Evolutionary conservation across 129 eudicot genomes (phyloP).

Genomic region (Helichrysum umbraculigerum): DNA sequence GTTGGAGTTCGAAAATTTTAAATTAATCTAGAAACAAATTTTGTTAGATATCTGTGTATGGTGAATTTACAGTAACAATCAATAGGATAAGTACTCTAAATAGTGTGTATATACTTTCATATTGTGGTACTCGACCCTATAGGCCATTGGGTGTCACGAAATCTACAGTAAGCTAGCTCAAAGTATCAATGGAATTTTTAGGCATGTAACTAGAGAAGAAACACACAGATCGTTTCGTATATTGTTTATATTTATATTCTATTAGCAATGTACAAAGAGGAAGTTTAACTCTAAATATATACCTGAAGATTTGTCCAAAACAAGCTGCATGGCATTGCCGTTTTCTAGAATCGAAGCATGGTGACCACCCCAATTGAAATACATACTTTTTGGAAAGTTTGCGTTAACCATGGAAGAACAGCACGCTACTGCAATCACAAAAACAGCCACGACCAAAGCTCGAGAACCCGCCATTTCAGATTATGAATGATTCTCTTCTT

Average conservation of each 20-base stretch:
- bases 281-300: neutral
- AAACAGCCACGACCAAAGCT: slow-evolving; percentile 20
- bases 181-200: no score
- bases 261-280: no score
- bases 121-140: no score
- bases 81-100: no score
- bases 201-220: no score
- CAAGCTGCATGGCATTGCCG: slow-evolving; percentile 49
- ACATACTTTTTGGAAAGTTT: no score
- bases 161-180: no score
- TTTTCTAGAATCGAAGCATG: slow-evolving; percentile 40
- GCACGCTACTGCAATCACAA: slow-evolving; percentile 38
- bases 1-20: neutral
- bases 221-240: no score
- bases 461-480: slow-evolving; percentile 34
- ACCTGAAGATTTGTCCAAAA: slow-evolving; percentile 59
- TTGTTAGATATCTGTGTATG: neutral
- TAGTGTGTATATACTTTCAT: no score
- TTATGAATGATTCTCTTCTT: neutral
- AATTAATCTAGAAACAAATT: neutral
- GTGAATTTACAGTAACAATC: no score
- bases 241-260: no score
- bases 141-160: no score
- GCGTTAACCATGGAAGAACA: slow-evolving; percentile 30
- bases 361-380: slow-evolving; percentile 53